Evolutionary conservation across 257 asterid genomes (phyloP).

Genomic region (Misopates orontium): DNA sequence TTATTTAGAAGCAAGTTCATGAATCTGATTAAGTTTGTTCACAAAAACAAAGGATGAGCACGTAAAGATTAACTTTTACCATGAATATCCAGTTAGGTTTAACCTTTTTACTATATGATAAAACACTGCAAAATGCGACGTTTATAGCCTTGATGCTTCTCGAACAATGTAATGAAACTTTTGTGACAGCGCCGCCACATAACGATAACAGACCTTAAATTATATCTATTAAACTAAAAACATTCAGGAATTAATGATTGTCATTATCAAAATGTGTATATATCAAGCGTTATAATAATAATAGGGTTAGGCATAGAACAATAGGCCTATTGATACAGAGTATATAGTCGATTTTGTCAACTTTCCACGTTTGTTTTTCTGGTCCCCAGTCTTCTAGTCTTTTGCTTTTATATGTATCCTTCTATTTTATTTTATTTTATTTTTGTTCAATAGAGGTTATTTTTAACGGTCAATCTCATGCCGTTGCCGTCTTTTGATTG

Average conservation of each 20-base stretch:
- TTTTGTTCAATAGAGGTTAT: constrained; percentile 28
- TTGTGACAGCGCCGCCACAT: constrained; percentile 42
- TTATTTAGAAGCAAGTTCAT: constrained; percentile 28
- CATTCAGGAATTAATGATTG: not conserved
- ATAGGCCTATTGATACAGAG: constrained; percentile 56
- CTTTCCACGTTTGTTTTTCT: constrained; percentile 36
- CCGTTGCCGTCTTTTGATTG: constrained; percentile 4
- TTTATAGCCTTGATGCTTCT: constrained; percentile 15
- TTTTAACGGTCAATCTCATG: constrained; percentile 36
- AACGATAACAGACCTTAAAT: constrained; percentile 33
- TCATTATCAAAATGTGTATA: constrained; percentile 25
- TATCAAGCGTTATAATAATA: constrained; percentile 11
- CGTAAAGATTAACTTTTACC: not conserved
- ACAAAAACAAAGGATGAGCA: no score
- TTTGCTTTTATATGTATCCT: not conserved
- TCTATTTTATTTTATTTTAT: not conserved
- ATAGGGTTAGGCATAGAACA: constrained; percentile 50
- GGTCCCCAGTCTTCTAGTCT: not conserved
- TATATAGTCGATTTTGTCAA: constrained; percentile 36
- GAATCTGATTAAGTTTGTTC: constrained; percentile 21
- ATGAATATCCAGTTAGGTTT: constrained; percentile 17
- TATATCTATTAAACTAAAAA: not conserved
- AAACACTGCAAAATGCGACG: constrained; percentile 3
- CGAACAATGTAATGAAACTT: constrained; percentile 20
- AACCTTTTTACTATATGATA: not conserved